phyloP scores from a whole-genome alignment of 148 eudicot genomes.

The Chenopodium berlandieri region DNA sequence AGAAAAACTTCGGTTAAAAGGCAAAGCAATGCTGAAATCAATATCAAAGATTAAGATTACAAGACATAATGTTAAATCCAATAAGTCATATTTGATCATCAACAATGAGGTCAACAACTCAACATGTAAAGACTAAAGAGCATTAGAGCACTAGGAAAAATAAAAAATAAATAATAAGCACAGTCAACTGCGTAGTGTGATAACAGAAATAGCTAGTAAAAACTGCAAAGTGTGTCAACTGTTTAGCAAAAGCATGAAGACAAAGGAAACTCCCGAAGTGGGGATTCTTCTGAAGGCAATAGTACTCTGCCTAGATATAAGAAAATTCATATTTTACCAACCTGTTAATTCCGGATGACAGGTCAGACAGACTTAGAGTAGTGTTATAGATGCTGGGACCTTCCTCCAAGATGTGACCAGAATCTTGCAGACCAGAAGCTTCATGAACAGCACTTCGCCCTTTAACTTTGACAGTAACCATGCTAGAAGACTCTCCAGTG shows the following conservation, averaged over 20 bases:
- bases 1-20: not conserved
- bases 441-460: slow-evolving; percentile 90
- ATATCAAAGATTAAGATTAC: not conserved
- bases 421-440: slow-evolving; percentile 73
- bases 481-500: slow-evolving; percentile 50
- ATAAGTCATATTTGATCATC: not conserved
- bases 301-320: not conserved
- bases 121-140: not conserved
- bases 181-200: not conserved
- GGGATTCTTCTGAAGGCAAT: not conserved
- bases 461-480: slow-evolving; percentile 90
- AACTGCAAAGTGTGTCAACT: not conserved
- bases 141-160: not conserved
- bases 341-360: slow-evolving; percentile 92
- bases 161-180: not conserved
- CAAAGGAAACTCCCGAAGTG: not conserved
- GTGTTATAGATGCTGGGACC: slow-evolving; percentile 92
- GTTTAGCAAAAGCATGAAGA: not conserved
- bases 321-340: slow-evolving; percentile 21
- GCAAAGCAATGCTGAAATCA: not conserved
- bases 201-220: not conserved
- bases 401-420: slow-evolving; percentile 93
- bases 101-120: not conserved
- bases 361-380: slow-evolving; percentile 86
- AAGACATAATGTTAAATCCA: not conserved